Base-by-base conservation (phyloP, 2,329 filamentous ascomycete species). In the Aspergillus fumigatiaffinis region DNA sequence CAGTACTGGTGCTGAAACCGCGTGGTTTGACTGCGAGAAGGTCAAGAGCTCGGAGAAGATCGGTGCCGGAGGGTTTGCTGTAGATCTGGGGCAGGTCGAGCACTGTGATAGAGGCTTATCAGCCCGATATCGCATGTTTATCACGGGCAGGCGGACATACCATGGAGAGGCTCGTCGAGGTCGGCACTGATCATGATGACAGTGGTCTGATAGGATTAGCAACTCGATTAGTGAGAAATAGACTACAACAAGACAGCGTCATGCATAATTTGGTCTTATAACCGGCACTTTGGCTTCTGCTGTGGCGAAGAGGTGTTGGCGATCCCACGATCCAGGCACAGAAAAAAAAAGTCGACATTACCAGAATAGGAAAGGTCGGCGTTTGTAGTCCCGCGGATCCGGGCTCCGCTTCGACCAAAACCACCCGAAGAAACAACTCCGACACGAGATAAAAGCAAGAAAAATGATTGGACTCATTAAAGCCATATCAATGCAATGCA, bases 51-150 rank as follows among this genome's bases (percentile, higher is more conserved):
- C 80, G 75, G 51, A 91, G 75, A 49, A 97, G 80, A 4, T 82
- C 79, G 32, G 79, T 76, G 57, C 84, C 87, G 21, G 85, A 79
- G 6, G 92, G 92, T 68, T 85, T 88, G 66, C 88, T 84, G 82
- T 92, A 91, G 60, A 93, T 81, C 68, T 92, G 90, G n/a, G 92
- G 91, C 26, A 96, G 84, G 68, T 93, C 89, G 57, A 88, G 78
- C 57, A 86, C 86, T 87, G 67, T 50, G 44, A 54, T n/a, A 14
- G 44, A 42, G 20, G 53, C 66, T 74, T 70, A 71, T 74, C 69
- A 72, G 69, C 57, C 53, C 60, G 65, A 62, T 66, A 60, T 60
- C 59, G 55, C 57, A 50, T 54, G 63, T 63, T 60, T 63, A 58
- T 57, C 55, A 62, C 49, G 59, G 53, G 48, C 53, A 50, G 54